Evolutionary conservation across 805 yeast species (phyloP), one percentile per base, ranked within the genome.

Genomic region (Dipodascus geniculatus): DNA sequence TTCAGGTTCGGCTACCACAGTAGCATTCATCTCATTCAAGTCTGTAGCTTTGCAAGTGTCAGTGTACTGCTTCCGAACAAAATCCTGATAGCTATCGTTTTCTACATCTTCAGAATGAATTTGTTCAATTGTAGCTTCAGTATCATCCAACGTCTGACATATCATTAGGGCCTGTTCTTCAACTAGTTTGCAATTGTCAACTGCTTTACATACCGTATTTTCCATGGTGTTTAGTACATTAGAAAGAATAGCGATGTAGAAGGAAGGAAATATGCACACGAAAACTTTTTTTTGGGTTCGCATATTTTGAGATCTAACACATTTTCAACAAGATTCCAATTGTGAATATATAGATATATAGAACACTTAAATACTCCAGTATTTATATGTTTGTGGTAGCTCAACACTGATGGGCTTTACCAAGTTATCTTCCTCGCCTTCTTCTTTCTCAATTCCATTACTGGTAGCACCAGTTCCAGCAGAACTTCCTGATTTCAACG

Each of bases 321-420:
- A n/a, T n/a, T n/a, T n/a, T n/a, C n/a, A n/a, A n/a, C n/a, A n/a
- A n/a, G n/a, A n/a, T 20, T 20, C 20, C 48, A 19, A 42, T 20
- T 42, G 4, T 42, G 19, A 22, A 23, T 24, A 9, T 22, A 23
- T 22, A 11, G 23, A 28, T 28, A 28, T 28, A 11, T 28, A 24
- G n/a, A 14, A 24, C 20, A 35, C 16, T 58, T 60, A 78, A 49
- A 83, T 85, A 48, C 82, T 76, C 86, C 86, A 82, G 62, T 79
- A 81, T 59, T 84, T 77, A 61, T 81, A 82, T 49, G 77, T 67
- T 61, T 79, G 82, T 4, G 86, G 85, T 23, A 81, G 72, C 55
- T 79, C 83, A 49, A 76, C 70, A 54, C 85, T 79, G 22, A 80
- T 72, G 2, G 87, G 86, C 28, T 47, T 20, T 42, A 17, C 14